Evolutionary conservation across 257 asterid species (phyloP), one percentile per base, ranked within the genome.

Genomic region (Solanum chiquidenum): DNA sequence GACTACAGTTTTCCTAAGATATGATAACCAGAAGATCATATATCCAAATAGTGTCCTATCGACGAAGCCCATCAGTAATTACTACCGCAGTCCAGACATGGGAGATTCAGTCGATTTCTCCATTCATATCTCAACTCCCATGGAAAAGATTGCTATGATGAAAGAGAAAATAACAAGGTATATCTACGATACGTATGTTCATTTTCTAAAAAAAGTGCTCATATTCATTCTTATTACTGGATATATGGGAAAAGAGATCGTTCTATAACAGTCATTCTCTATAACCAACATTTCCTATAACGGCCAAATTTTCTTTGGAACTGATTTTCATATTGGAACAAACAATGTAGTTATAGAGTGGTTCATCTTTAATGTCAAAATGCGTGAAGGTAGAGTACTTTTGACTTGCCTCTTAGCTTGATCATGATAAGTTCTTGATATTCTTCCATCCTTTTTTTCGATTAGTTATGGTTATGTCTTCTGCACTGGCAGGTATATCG

Each of bases 11-110:
- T 94, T 97, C 75, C 92, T 97, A 44, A 95, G 94, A 89, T 94
- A 25, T 1, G 99, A 96, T 82, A 94, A 93, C 93, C 95, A 92
- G 77, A 97, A 96, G 92, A 90, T 97, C 90, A 91, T 89, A 62
- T 96, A 95, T 83, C 99, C 99, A 5, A 97, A 97, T 89, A 92
- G 92, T 25, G 93, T 94, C 85, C 91, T 96, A 34, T 83, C 98
- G 1, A 94, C 98, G 9, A 95, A 94, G 90, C 96, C 98, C 34
- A 94, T 97, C 89, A 60, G 92, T 87, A 97, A 97, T 35, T 97
- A 91, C 72, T 93, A 96, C 91, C 98, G 99, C 29, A 97, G 99
- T 89, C 99, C 99, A 9, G 95, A 94, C 86, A 97, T 96, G 98
- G 96, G 98, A 86, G 99, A 97, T 60, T 89, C 98, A 18, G 89